A percentile compares a stretch with the other conserved stretches of the same genome.
phyloP scores from a whole-genome alignment of 2,329 filamentous ascomycete species.

The Colletotrichum higginsianum region DNA sequence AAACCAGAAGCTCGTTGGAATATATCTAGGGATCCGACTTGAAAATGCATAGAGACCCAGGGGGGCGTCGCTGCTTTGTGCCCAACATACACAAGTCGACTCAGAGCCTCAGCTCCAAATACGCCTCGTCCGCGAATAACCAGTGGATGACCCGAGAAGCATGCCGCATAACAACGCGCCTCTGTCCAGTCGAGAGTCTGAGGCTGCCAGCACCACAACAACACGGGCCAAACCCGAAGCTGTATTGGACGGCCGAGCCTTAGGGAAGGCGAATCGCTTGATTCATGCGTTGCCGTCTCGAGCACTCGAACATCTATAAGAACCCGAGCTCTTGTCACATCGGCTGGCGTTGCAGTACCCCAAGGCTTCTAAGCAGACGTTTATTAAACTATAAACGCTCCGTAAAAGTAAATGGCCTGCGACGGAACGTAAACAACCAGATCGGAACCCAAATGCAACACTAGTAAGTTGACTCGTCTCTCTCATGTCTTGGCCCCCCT shows the following conservation, averaged over 20 bases:
- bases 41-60: not conserved
- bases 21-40: no score
- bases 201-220: not conserved
- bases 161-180: not conserved
- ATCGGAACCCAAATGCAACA: not conserved
- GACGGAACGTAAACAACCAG: not conserved
- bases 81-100: not conserved
- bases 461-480: not conserved
- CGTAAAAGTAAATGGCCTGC: no score
- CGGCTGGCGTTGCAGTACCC: not conserved
- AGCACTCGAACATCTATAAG: not conserved
- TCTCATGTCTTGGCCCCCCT: not conserved
- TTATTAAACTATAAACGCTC: not conserved
- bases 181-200: not conserved
- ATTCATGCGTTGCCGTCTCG: not conserved
- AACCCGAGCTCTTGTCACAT: not conserved
- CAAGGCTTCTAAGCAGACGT: not conserved
- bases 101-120: no score
- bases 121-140: not conserved
- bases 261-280: not conserved
- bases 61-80: not conserved
- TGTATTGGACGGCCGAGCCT: not conserved
- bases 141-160: not conserved
- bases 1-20: no score
- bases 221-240: not conserved